Percentiles rank a stretch among this genome's conserved stretches.
Evolutionary conservation across 2,329 filamentous ascomycete genomes (phyloP).

Genomic region (Canariomyces notabilis): DNA sequence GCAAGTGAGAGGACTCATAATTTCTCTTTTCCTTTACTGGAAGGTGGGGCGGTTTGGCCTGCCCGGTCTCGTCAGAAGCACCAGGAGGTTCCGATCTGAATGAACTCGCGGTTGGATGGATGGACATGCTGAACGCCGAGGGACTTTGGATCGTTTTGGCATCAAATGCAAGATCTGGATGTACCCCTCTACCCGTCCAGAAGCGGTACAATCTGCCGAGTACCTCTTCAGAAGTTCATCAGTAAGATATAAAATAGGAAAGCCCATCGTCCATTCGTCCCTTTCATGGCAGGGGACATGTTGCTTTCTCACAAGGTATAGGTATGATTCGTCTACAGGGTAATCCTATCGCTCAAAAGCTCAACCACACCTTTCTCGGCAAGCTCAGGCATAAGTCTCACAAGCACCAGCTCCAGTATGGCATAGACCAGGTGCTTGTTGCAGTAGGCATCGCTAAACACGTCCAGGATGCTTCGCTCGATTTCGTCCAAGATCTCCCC

Average conservation of each 20-base stretch:
- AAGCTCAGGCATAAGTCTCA: slow-evolving; percentile 79
- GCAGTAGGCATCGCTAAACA: slow-evolving; percentile 77
- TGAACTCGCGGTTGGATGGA: no score
- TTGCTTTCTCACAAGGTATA: no score
- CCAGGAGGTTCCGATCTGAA: no score
- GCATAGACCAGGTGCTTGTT: slow-evolving; percentile 89
- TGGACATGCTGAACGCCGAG: no score
- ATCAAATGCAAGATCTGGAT: no score
- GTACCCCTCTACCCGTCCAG: no score
- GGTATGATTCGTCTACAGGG: slow-evolving; percentile 1
- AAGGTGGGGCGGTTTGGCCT: background rate
- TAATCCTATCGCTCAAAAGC: slow-evolving; percentile 67
- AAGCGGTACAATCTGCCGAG: no score
- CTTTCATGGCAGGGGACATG: no score
- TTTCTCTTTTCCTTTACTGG: background rate
- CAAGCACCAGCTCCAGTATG: slow-evolving; percentile 74
- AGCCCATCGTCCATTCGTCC: no score
- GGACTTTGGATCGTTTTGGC: no score
- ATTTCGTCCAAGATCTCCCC: slow-evolving; percentile 54
- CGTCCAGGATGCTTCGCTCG: slow-evolving; percentile 60
- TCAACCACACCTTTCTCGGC: slow-evolving; percentile 65
- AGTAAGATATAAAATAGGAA: no score
- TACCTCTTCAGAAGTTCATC: no score
- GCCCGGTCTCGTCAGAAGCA: slow-evolving; percentile 17
- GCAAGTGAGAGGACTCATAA: background rate